Evolutionary conservation across 495 filamentous ascomycete genomes (phyloP), one percentile per base, ranked within the genome.

Genomic region (Penicillium paxilli): DNA sequence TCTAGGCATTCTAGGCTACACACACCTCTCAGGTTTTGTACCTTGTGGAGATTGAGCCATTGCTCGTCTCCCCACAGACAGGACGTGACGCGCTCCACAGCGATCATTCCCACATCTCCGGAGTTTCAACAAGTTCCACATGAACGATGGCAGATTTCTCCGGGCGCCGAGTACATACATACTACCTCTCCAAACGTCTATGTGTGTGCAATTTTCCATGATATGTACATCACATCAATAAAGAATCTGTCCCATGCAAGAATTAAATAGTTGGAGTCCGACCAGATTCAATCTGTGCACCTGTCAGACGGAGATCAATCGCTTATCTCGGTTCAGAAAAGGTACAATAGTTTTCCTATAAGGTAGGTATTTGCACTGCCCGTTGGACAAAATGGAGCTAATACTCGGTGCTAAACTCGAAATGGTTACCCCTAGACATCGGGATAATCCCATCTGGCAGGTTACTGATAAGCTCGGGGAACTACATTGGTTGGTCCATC

Each of bases 401-500:
- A 19, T 38, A 16, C 17, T 4, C 2, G 8, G 8, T 6, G n/a
- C 35, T 38, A 38, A 38, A 19, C 35, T 38, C n/a, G 16, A 38
- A 16, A 8, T 5, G 35, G 35, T 19, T 16, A 38, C 35, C 35
- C n/a, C 4, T 38, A 16, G 17, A 38, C 17, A 16, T 19, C 41
- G 16, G 23, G 20, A 25, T 10, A 44, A 44, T n/a, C 16, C 17
- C 35, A 38, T 38, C 20, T 42, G 40, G 17, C 40, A 42, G 35
- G 16, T 19, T 16, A 6, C 40, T 42, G 40, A 42, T 64, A 65
- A 65, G 59, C 54, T 40, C 16, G 5, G 0, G 49, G 44, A 38
- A 22, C 44, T 32, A 54, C 54, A 66, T 66, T 62, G 59, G 59
- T 32, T 51, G 42, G 16, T 4, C 35, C 14, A n/a, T 38, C 35